Conservation (phyloP, 768 basidiomycete species). For the Hemileccinum impolitum region DNA sequence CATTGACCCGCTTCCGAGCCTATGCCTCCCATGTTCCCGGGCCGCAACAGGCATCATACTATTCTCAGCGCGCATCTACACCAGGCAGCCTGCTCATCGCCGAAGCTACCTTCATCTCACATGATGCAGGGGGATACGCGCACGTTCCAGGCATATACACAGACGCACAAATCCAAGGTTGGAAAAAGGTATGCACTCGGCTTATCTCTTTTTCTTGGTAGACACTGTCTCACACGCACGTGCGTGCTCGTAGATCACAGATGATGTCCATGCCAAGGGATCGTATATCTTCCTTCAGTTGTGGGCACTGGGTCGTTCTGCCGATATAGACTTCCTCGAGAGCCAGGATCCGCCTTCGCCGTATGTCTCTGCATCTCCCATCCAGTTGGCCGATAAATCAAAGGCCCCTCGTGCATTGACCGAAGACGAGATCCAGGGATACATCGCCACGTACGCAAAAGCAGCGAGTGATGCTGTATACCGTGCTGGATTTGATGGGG, state of each 20-base stretch:
- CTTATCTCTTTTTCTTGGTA: too few species aligned
- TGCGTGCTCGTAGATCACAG: slow-evolving; percentile 42
- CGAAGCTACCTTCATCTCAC: slow-evolving; percentile 53
- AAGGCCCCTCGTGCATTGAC: slow-evolving; percentile 20
- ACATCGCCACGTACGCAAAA: slow-evolving; percentile 25
- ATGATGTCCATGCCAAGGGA: slow-evolving; percentile 51
- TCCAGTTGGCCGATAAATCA: slow-evolving; percentile 18
- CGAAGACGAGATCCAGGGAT: slow-evolving; percentile 31
- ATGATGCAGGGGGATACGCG: slow-evolving; percentile 43
- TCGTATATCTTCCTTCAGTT: slow-evolving; percentile 44
- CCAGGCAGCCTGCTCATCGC: slow-evolving; percentile 49
- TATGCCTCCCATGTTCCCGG: slow-evolving; percentile 33
- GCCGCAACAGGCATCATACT: slow-evolving; percentile 40
- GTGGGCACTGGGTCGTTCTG: slow-evolving; percentile 55
- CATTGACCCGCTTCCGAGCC: slow-evolving; percentile 46
- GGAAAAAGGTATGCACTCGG: slow-evolving; percentile 38
- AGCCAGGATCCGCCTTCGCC: slow-evolving; percentile 34
- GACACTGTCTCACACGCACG: neutral
- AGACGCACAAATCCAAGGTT: slow-evolving; percentile 48
- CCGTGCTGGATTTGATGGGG: slow-evolving; percentile 43
- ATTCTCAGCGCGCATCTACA: slow-evolving; percentile 42
- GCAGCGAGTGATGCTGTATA: slow-evolving; percentile 36
- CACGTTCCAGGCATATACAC: slow-evolving; percentile 28
- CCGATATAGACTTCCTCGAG: slow-evolving; percentile 32
- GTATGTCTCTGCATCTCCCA: slow-evolving; percentile 34